These are phyloP conservation scores for Panicum miliaceum DNA, from an alignment of 176 grass and related monocot genomes.

Conservation along the genomic window DNA sequence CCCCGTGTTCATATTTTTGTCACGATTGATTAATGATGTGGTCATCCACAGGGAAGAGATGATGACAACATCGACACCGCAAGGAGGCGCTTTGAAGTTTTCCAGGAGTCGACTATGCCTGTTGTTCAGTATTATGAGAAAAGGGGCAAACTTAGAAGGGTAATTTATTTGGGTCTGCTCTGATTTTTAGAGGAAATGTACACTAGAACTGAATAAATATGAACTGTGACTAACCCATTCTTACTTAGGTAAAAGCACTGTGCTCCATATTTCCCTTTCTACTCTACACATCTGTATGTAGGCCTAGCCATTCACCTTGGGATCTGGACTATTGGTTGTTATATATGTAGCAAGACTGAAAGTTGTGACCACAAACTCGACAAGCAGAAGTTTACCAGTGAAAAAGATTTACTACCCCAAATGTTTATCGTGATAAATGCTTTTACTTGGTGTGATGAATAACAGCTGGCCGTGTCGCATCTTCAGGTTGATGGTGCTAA, in stretches of 20 bases:
- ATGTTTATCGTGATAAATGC: neutral
- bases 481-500: conserved; percentile 60
- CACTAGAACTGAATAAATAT: neutral
- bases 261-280: too few relatives aligned
- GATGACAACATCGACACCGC: conserved; percentile 65
- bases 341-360: too few relatives aligned
- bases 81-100: conserved; percentile 54
- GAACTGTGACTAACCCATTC: neutral
- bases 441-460: neutral
- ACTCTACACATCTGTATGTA: too few relatives aligned
- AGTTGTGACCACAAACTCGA: too few relatives aligned
- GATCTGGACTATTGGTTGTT: too few relatives aligned
- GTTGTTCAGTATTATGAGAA: conserved; percentile 57
- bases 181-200: neutral
- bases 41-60: conserved; percentile 47
- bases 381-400: neutral
- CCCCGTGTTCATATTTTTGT: neutral
- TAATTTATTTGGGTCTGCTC: neutral
- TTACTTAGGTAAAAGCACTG: too few relatives aligned
- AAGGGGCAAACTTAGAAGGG: conserved; percentile 55
- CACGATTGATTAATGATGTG: neutral
- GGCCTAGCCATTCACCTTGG: too few relatives aligned
- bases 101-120: conserved; percentile 54
- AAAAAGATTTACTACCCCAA: neutral
- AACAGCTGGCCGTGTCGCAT: neutral